Percentiles rank a stretch among this genome's conserved stretches.
Evolutionary conservation across 1,284 basidiomycete species (phyloP).

Genomic region (Rhodotorula glutinis): DNA sequence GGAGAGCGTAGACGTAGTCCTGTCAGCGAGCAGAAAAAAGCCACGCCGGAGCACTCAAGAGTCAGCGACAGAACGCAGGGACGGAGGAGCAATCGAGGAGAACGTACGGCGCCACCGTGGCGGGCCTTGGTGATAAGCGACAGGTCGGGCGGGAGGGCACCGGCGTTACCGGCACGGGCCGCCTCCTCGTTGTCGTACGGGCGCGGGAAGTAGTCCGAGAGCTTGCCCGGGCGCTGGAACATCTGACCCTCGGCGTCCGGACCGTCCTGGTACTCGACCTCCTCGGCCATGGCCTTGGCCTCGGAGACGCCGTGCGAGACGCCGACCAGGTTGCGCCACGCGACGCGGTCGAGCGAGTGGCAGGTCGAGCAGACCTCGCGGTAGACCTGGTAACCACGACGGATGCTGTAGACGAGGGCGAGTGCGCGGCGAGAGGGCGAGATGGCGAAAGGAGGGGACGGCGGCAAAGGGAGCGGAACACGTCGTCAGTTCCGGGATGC

Average conservation of each 20-base stretch:
- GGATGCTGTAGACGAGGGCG: slow-evolving; percentile 64
- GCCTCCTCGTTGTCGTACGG: slow-evolving; percentile 99
- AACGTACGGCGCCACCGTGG: slow-evolving; percentile 79
- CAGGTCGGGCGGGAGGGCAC: slow-evolving; percentile 95
- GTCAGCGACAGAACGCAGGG: too few relatives aligned
- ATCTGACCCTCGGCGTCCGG: slow-evolving; percentile 94
- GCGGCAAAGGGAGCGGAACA: too few relatives aligned
- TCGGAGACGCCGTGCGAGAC: slow-evolving; percentile 96
- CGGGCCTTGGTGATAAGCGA: slow-evolving; percentile 97
- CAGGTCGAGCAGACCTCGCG: slow-evolving; percentile 98
- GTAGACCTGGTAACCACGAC: slow-evolving; percentile 98
- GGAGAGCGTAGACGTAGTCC: slow-evolving; percentile 96
- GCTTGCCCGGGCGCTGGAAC: slow-evolving; percentile 97
- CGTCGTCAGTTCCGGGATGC: too few relatives aligned
- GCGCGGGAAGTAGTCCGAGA: slow-evolving; percentile 91
- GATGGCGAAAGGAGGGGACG: background rate
- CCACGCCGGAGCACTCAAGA: background rate
- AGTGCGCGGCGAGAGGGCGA: slow-evolving; percentile 7
- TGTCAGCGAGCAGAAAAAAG: slow-evolving; percentile 47
- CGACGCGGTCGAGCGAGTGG: slow-evolving; percentile 98
- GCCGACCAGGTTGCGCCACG: slow-evolving; percentile 99
- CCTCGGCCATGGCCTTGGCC: slow-evolving; percentile 87
- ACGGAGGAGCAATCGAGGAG: background rate
- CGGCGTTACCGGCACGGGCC: slow-evolving; percentile 87
- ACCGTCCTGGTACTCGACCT: slow-evolving; percentile 94